Percentiles rank a stretch among this genome's conserved stretches.
These are phyloP conservation scores for Coprinopsis strossmayeri DNA, from an alignment of 768 basidiomycete genomes.

Conservation along the genomic window DNA sequence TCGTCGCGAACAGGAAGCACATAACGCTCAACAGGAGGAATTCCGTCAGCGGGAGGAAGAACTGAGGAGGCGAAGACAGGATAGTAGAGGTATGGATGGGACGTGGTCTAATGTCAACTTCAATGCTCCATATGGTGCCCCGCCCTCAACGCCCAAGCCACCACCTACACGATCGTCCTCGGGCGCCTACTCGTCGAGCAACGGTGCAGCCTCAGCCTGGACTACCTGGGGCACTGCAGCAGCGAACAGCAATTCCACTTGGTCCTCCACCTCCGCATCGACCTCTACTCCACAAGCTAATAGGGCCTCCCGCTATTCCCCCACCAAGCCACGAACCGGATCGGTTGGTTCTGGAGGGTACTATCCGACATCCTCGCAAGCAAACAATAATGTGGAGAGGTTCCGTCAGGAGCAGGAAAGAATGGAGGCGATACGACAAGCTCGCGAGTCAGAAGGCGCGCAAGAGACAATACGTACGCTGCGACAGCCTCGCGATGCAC, in stretches of 20 bases:
- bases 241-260: slow-evolving; percentile 22
- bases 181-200: slow-evolving; percentile 13
- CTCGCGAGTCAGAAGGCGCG: slow-evolving; percentile 44
- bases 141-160: slow-evolving; percentile 18
- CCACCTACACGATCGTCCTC: slow-evolving; percentile 17
- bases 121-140: neutral
- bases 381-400: slow-evolving; percentile 31
- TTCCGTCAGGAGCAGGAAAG: slow-evolving; percentile 66
- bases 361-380: slow-evolving; percentile 19
- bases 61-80: slow-evolving; percentile 32
- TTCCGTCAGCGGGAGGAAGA: slow-evolving; percentile 38
- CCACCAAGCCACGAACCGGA: slow-evolving; percentile 24
- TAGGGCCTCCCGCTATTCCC: slow-evolving; percentile 22
- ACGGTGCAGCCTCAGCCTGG: slow-evolving; percentile 21
- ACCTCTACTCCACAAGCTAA: slow-evolving; percentile 13
- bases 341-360: slow-evolving; percentile 27
- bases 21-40: slow-evolving; percentile 30
- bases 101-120: slow-evolving; percentile 17
- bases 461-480: no score
- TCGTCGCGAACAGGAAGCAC: slow-evolving; percentile 20
- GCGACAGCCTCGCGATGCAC: no score
- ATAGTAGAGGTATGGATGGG: slow-evolving; percentile 38
- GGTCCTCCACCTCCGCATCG: slow-evolving; percentile 19
- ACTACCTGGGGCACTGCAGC: slow-evolving; percentile 22
- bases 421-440: slow-evolving; percentile 46